Conservation (phyloP, 139 green algal genomes). For the Chlorella sp. region DNA sequence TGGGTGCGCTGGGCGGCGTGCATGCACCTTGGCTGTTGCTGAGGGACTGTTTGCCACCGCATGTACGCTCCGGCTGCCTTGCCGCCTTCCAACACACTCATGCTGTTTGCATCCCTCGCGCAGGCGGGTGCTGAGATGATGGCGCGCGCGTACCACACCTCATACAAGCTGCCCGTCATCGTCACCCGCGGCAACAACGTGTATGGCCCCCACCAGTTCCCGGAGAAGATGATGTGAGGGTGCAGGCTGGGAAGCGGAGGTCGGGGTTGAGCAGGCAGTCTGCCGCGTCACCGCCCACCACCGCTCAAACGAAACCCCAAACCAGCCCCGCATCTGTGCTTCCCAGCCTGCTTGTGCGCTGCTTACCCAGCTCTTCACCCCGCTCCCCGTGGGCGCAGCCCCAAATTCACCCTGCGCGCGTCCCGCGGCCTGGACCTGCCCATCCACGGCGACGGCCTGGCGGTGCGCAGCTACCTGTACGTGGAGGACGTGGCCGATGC, state of each 20-base stretch:
- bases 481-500: constrained; percentile 96
- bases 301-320: neutral
- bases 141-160: constrained; percentile 89
- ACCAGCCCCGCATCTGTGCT: no score
- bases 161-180: constrained; percentile 92
- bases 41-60: no score
- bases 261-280: neutral
- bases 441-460: constrained; percentile 69
- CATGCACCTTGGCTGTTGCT: no score
- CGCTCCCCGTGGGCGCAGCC: constrained; percentile 53
- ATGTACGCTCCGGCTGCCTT: no score
- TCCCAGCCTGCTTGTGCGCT: no score
- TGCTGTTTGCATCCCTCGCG: no score
- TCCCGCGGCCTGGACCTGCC: constrained; percentile 73
- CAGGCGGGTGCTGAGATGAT: constrained; percentile 97
- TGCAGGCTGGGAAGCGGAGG: neutral
- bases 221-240: constrained; percentile 40
- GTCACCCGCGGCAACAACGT: constrained; percentile 99
- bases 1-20: no score
- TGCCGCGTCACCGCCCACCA: neutral
- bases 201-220: constrained; percentile 95
- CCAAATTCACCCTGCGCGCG: constrained; percentile 81
- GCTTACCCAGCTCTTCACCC: neutral
- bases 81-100: no score
- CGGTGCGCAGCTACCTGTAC: constrained; percentile 84